Conservation (phyloP, 1,284 basidiomycete genomes). For the Ustilago loliicola region DNA sequence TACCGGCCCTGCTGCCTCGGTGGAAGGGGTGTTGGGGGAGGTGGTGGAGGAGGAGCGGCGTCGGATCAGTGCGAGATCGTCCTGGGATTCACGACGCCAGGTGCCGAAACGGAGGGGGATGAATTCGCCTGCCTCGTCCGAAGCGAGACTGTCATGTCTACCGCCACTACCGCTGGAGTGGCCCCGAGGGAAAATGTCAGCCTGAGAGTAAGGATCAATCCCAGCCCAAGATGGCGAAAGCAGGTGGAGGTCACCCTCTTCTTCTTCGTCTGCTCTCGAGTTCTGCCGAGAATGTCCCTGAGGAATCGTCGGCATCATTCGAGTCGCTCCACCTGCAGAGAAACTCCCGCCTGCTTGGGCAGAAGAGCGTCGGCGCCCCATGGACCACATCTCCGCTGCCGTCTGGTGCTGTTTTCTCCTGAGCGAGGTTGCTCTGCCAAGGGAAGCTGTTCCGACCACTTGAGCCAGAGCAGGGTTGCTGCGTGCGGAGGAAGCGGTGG, state of each 20-base stretch:
- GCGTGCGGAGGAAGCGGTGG: too few species aligned
- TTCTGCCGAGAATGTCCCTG: conserved; percentile 40
- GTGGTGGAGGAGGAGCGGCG: conserved; percentile 14
- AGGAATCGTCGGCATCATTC: conserved; percentile 41
- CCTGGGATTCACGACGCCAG: conserved; percentile 28
- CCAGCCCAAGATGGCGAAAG: conserved; percentile 1
- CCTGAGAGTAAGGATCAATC: conserved; percentile 24
- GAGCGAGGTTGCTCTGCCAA: conserved; percentile 18
- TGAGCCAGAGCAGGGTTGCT: conserved; percentile 23
- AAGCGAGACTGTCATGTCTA: conserved; percentile 20
- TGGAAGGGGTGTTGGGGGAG: not conserved
- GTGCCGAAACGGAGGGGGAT: conserved; percentile 26
- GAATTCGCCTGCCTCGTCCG: conserved; percentile 22
- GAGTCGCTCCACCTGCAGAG: conserved; percentile 10
- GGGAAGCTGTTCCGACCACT: conserved; percentile 11
- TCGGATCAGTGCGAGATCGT: conserved; percentile 28
- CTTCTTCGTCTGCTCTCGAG: conserved; percentile 15
- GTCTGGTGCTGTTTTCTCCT: not conserved
- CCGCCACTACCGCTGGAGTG: conserved; percentile 6
- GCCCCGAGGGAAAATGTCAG: not conserved
- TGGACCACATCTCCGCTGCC: conserved; percentile 16
- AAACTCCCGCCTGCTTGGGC: conserved; percentile 11
- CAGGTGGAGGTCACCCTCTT: conserved; percentile 4
- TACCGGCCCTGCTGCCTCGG: not conserved
- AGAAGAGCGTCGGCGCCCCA: conserved; percentile 40